Base-by-base conservation (phyloP, 306 rosid species). In the Macrotyloma uniflorum region DNA sequence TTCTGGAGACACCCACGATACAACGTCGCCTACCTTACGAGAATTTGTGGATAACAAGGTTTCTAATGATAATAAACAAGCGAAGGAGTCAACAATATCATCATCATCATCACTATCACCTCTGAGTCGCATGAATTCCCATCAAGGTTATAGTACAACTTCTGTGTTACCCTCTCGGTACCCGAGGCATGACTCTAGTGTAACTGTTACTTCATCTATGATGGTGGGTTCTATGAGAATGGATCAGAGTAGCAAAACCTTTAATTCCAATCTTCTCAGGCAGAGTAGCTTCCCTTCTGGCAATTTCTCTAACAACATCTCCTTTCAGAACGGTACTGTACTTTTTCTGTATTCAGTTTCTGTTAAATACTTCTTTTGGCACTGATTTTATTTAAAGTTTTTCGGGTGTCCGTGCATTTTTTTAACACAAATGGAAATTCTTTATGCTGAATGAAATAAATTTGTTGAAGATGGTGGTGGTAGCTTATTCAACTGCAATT, bases 261-360 rank as follows among this genome's bases (percentile, higher is more conserved):
- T 77, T 42, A 30, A 22, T 65, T 70, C 90, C 12, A 70, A 63
- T 82, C 85, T 90, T 72, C 72, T 79, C 30, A 83, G 96, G 58
- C 94, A 87, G 71, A 92, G 78, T 78, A 90, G 93, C 85, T 85
- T 87, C 9, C 86, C 95, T 82, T 84, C 90, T 24, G 88, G 80
- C 0, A 85, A 89, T 83, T 89, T 88, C 87, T 67, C 91, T 64
- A 87, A 84, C 72, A 87, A 82, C 69, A 42, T 74, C 76, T 82
- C 92, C 77, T 78, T 86, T 76, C 88, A 67, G 42, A 89, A 87
- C 83, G 95, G 95, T 92, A 86, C 43, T 72, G 5, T 72, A 74
- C 76, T 58, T 74, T 12, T 23, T 74, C 36, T 70, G 8, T 20
- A 2, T 80, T 6, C 20, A 43, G n/a, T 14, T 53, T 72, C 70